These are phyloP conservation scores for Tetracladium maxilliforme DNA, from an alignment of 2,329 filamentous ascomycete species.

Conservation along the genomic window DNA sequence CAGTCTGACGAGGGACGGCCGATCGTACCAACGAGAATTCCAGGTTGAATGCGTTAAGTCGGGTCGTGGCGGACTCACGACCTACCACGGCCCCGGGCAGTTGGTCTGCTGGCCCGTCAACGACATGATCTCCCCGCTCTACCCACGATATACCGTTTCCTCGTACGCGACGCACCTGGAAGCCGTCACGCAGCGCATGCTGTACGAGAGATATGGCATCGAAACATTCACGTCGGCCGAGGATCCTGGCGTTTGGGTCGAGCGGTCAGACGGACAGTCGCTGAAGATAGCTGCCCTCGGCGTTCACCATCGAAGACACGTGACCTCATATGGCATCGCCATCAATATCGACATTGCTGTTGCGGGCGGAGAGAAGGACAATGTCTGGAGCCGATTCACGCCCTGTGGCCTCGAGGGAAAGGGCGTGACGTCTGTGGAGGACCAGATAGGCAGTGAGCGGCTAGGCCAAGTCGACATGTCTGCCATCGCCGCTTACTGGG, in stretches of 20 bases:
- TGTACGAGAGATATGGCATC: slow-evolving; percentile 42
- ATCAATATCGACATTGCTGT: slow-evolving; percentile 63
- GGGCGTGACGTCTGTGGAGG: slow-evolving; percentile 55
- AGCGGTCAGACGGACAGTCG: slow-evolving; percentile 10
- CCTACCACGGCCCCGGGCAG: slow-evolving; percentile 91
- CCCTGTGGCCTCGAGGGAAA: slow-evolving; percentile 77
- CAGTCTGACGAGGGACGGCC: too few relatives aligned
- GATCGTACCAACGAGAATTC: slow-evolving; percentile 13
- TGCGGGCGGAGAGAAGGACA: too few relatives aligned
- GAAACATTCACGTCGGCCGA: slow-evolving; percentile 46
- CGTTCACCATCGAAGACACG: slow-evolving; percentile 74
- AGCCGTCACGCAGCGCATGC: too few relatives aligned
- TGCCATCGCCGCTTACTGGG: slow-evolving; percentile 5
- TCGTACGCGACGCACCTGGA: too few relatives aligned
- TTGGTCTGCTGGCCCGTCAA: slow-evolving; percentile 83
- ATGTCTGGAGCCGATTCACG: slow-evolving; percentile 60
- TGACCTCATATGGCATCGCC: slow-evolving; percentile 74
- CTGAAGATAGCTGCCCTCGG: slow-evolving; percentile 83
- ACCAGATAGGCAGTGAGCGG: slow-evolving; percentile 2
- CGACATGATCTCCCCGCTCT: slow-evolving; percentile 53
- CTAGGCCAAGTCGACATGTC: slow-evolving; percentile 1
- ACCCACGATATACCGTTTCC: too few relatives aligned
- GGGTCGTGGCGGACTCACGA: slow-evolving; percentile 78
- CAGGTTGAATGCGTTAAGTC: slow-evolving; percentile 54
- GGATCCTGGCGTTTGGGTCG: slow-evolving; percentile 77